These are phyloP conservation scores for Candida odintsovae DNA, from an alignment of 805 yeast species.

Conservation along the genomic window DNA sequence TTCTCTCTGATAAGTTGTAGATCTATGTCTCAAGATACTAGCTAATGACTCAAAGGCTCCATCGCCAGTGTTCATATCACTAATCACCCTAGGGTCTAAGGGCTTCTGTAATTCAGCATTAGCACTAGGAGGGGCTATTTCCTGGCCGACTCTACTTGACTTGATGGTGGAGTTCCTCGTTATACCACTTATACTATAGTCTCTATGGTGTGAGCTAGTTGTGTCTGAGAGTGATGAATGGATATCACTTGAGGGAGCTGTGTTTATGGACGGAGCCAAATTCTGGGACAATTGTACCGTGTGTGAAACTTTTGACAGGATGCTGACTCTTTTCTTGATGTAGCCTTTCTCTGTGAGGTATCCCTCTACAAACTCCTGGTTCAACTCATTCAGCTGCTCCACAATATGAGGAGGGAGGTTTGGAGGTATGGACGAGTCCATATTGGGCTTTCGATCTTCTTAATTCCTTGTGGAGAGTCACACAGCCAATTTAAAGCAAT, in stretches of 20 bases:
- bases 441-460: not conserved
- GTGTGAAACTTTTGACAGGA: slow-evolving; percentile 22
- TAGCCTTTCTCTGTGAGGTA: slow-evolving; percentile 72
- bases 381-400: slow-evolving; percentile 33
- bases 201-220: slow-evolving; percentile 15
- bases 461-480: not conserved
- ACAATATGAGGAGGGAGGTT: slow-evolving; percentile 15
- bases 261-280: slow-evolving; percentile 5
- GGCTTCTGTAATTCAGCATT: slow-evolving; percentile 32
- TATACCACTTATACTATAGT: slow-evolving; percentile 20
- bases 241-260: not conserved
- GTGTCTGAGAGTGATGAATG: slow-evolving; percentile 1
- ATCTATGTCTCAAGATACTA: slow-evolving; percentile 67
- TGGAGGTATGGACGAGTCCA: slow-evolving; percentile 21
- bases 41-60: slow-evolving; percentile 56
- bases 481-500: not conserved
- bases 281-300: slow-evolving; percentile 3
- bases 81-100: slow-evolving; percentile 52
- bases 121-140: slow-evolving; percentile 28
- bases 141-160: slow-evolving; percentile 22
- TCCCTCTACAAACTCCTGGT: slow-evolving; percentile 56
- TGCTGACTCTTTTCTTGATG: slow-evolving; percentile 45
- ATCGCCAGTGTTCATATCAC: slow-evolving; percentile 30
- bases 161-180: slow-evolving; percentile 26
- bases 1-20: slow-evolving; percentile 56